Evolutionary conservation across 176 grass and related monocot genomes (phyloP).

Genomic region (Guadua angustifolia): DNA sequence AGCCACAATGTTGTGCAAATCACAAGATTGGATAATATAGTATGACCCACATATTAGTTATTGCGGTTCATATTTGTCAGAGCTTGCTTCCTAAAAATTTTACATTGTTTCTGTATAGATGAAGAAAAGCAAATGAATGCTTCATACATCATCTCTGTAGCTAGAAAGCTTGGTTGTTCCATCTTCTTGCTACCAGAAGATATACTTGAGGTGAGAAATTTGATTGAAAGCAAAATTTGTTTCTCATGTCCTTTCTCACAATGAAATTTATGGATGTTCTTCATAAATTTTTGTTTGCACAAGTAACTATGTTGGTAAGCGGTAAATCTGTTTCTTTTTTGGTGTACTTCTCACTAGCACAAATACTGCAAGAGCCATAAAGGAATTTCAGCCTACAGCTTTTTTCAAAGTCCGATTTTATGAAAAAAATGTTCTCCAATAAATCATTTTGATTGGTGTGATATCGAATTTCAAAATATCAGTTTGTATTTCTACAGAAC

Average conservation of each 20-base stretch:
- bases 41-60: not conserved
- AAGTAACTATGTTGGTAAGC: not conserved
- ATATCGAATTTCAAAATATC: not conserved
- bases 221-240: constrained; percentile 5
- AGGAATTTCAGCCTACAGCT: not conserved
- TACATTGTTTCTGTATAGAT: constrained; percentile 50
- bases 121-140: constrained; percentile 98
- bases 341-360: not conserved
- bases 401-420: not conserved
- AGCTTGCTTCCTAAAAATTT: constrained; percentile 37
- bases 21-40: constrained; percentile 5
- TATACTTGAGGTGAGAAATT: constrained; percentile 73
- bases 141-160: constrained; percentile 94
- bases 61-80: not conserved
- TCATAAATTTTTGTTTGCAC: not conserved
- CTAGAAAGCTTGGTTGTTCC: constrained; percentile 97
- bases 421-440: not conserved
- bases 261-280: constrained; percentile 19
- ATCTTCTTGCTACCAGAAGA: constrained; percentile 98
- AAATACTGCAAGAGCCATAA: not conserved
- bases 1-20: constrained; percentile 14
- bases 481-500: not conserved
- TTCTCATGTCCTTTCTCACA: not conserved
- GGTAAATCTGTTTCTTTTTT: not conserved
- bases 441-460: constrained; percentile 1